Base-by-base conservation (phyloP, 2,329 filamentous ascomycete species). In the Colletotrichum zoysiae region DNA sequence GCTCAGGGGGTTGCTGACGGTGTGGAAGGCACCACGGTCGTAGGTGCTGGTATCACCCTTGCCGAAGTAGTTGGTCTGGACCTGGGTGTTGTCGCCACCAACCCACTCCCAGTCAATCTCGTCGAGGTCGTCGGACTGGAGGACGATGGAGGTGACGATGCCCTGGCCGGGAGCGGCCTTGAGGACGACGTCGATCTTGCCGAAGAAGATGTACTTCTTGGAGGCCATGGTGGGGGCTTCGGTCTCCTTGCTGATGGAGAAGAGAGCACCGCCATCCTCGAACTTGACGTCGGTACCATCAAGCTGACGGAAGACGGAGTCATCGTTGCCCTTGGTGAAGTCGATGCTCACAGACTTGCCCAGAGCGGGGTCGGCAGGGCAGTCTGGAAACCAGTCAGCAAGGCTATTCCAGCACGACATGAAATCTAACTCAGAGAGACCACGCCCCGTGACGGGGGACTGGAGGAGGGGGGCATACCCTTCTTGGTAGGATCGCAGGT, bases 41-140 rank as follows among this genome's bases (percentile, higher is more conserved):
- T 90, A 94, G 70, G 87, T 87, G n/a, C 87, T 87, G 66, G 88
- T 90, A 81, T 93, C 84, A 71, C 92, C 92, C 85, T 93, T 92
- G 84, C 90, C 89, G 82, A 93, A 93, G 85, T 94, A 97, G 84
- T 97, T 97, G 80, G 90, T 92, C 84, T 98, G 95, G 42, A 95
- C 95, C 80, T 95, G 86, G 38, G 85, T 82, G 75, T 87, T 84
- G 78, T 94, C 89, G 65, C 90, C 91, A 70, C 95, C 96, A 70
- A 98, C 87, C 92, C 94, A 97, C 83, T 98, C 95, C 92, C 94
- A 97, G 82, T 98, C 95, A 74, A 98, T 96, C 86, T 97, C 95
- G 80, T 98, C 95, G 40, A 97, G 88, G 78, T 92, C 90, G 78
- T 97, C 94, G 1, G 95, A 98, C 85, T 97, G 93, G 75, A 99